Evolutionary conservation across 306 rosid species (phyloP).

Genomic region (Canavalia ensiformis): DNA sequence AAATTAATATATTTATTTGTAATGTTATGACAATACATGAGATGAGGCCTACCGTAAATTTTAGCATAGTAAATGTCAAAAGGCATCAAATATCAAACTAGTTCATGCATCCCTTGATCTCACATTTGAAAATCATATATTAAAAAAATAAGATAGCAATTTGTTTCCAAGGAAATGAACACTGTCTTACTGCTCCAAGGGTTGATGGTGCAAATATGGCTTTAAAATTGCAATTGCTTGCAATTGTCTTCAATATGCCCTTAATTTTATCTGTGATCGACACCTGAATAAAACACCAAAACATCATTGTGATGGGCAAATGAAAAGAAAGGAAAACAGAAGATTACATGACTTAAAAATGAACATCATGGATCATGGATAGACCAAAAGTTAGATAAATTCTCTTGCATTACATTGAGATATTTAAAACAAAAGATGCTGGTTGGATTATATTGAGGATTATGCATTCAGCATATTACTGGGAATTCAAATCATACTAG

Average conservation of each 20-base stretch:
- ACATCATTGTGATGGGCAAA: conserved; percentile 3
- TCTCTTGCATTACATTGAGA: not conserved
- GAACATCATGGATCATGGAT: not conserved
- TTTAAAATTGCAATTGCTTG: conserved; percentile 63
- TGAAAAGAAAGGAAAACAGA: not conserved
- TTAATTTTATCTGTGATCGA: conserved; percentile 50
- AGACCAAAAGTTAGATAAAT: not conserved
- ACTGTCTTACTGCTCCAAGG: conserved; percentile 72
- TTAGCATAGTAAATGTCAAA: not conserved
- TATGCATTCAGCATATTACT: too few species aligned
- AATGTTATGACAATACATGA: not conserved
- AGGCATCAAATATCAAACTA: not conserved
- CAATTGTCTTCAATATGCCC: conserved; percentile 34
- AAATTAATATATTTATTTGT: not conserved
- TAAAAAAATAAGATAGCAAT: conserved; percentile 23
- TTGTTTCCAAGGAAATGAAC: conserved; percentile 30
- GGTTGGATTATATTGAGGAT: too few species aligned
- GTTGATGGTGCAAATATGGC: conserved; percentile 84
- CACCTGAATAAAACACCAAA: conserved; percentile 49
- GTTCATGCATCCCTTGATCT: not conserved
- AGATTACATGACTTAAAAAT: not conserved
- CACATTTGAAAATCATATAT: not conserved
- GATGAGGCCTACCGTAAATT: not conserved
- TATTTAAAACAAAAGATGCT: too few species aligned
- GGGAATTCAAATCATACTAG: too few species aligned